phyloP scores from a whole-genome alignment of 768 basidiomycete genomes.

The Tulasnella sp. region DNA sequence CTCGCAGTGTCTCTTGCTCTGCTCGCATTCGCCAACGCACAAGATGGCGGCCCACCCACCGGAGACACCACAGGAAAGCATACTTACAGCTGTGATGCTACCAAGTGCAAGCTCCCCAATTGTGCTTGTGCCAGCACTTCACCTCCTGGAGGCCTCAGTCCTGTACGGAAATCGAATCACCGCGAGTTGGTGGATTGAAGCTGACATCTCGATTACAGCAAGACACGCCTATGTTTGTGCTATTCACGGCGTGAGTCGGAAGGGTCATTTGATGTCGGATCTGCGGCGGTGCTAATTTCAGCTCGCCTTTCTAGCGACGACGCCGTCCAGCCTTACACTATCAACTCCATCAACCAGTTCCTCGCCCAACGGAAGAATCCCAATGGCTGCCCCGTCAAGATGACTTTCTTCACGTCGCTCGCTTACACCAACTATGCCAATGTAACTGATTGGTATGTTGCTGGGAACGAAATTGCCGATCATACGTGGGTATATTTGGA shows the following conservation, averaged over 20 bases:
- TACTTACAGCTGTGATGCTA: slow-evolving; percentile 49
- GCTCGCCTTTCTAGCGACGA: slow-evolving; percentile 24
- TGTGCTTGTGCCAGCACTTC: slow-evolving; percentile 68
- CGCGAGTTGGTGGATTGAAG: slow-evolving; percentile 19
- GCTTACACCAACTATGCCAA: slow-evolving; percentile 70
- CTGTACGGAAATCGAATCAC: slow-evolving; percentile 40
- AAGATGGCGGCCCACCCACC: slow-evolving; percentile 52
- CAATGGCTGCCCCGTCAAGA: slow-evolving; percentile 64
- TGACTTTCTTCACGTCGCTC: slow-evolving; percentile 67
- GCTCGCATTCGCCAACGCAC: slow-evolving; percentile 28
- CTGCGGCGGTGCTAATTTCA: not conserved
- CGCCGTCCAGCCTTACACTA: slow-evolving; percentile 67
- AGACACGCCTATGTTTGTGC: slow-evolving; percentile 57
- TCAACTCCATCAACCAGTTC: slow-evolving; percentile 67
- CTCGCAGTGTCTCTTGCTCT: slow-evolving; percentile 6
- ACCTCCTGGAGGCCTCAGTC: slow-evolving; percentile 61
- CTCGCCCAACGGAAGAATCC: slow-evolving; percentile 66
- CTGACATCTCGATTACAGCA: slow-evolving; percentile 33
- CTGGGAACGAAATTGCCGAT: slow-evolving; percentile 77
- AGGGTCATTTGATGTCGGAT: not conserved
- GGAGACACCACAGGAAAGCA: slow-evolving; percentile 55
- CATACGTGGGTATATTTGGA: slow-evolving; percentile 46
- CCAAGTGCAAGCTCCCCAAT: slow-evolving; percentile 55
- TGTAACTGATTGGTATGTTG: slow-evolving; percentile 72
- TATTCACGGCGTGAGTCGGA: slow-evolving; percentile 49